phyloP scores from a whole-genome alignment of 352 stramenopile genomes.

The Pythium scleroteichum region DNA sequence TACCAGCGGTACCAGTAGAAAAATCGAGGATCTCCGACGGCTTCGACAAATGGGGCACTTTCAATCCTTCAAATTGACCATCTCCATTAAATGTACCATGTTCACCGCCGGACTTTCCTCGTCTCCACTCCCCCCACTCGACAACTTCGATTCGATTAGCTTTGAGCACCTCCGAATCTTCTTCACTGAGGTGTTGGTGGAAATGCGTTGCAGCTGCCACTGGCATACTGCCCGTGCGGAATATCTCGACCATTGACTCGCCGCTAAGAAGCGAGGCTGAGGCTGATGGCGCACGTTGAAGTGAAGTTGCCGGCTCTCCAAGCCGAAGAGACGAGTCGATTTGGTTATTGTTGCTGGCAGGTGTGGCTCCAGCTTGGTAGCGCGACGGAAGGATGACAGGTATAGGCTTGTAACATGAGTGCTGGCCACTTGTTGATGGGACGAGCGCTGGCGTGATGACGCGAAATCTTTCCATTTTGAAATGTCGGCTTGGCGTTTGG shows the following conservation, averaged over 20 bases:
- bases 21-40: no score
- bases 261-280: slow-evolving; percentile 43
- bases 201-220: slow-evolving; percentile 59
- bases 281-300: slow-evolving; percentile 3
- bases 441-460: slow-evolving; percentile 49
- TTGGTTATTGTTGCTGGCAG: slow-evolving; percentile 23
- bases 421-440: slow-evolving; percentile 2
- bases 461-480: slow-evolving; percentile 71
- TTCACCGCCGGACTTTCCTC: neutral
- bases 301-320: neutral
- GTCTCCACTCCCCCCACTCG: slow-evolving; percentile 34
- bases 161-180: slow-evolving; percentile 7
- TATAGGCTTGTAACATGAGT: slow-evolving; percentile 10
- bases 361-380: slow-evolving; percentile 10
- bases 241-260: slow-evolving; percentile 72
- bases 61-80: no score
- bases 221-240: slow-evolving; percentile 69
- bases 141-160: slow-evolving; percentile 22
- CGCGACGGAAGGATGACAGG: slow-evolving; percentile 36
- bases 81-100: no score
- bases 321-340: slow-evolving; percentile 8
- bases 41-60: no score
- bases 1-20: neutral
- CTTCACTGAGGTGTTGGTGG: slow-evolving; percentile 40
- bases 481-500: slow-evolving; percentile 46